A percentile compares a stretch with the other conserved stretches of the same genome.
phyloP scores from a whole-genome alignment of 73 alveolate species.

The Tetrahymena malaccensis region DNA sequence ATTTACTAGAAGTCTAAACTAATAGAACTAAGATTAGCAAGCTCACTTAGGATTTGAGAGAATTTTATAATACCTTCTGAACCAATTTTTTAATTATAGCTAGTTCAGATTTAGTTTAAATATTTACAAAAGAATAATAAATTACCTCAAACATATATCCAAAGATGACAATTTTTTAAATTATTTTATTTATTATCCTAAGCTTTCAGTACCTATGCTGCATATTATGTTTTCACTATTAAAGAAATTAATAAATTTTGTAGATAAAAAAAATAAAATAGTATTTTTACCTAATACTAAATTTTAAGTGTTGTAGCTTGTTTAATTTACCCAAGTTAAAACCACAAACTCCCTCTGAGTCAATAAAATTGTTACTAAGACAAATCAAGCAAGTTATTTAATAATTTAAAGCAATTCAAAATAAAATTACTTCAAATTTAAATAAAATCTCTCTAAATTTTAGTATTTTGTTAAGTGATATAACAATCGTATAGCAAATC shows the following conservation, averaged over 20 bases:
- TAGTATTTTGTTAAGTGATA: background rate
- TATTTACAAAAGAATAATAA: no score
- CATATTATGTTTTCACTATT: background rate
- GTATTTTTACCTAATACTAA: background rate
- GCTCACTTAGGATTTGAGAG: background rate
- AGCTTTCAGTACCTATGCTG: background rate
- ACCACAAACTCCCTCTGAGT: background rate
- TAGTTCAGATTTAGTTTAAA: no score
- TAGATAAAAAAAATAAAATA: no score
- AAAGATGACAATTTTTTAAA: background rate
- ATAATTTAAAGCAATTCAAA: no score
- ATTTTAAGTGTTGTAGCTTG: background rate
- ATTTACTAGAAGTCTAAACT: background rate
- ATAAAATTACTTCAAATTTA: background rate
- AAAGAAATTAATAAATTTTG: background rate
- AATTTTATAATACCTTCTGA: background rate
- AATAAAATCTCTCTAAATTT: no score
- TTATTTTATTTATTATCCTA: background rate
- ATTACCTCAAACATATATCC: background rate
- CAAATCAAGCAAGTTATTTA: no score
- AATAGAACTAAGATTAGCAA: background rate
- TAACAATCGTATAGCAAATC: background rate
- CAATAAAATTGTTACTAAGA: background rate
- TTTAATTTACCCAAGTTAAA: background rate
- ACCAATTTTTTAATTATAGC: background rate